A percentile compares a stretch with the other conserved stretches of the same genome.
Evolutionary conservation across 331 rosid genomes (phyloP).

Genomic region (Phaseolus coccineus): DNA sequence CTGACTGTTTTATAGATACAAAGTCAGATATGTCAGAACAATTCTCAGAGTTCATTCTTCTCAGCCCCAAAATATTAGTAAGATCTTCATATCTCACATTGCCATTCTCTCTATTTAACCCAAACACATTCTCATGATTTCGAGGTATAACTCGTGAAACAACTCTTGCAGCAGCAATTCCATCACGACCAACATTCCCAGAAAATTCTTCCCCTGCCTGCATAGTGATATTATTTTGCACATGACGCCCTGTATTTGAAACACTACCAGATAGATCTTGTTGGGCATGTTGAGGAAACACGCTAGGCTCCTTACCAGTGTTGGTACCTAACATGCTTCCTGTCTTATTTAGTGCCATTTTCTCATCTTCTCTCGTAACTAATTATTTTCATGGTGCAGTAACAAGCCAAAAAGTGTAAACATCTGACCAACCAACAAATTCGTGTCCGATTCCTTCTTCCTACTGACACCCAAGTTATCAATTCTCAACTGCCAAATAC

Average conservation of each 20-base stretch:
- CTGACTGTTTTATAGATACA: constrained; percentile 49
- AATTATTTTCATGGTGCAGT: constrained; percentile 41
- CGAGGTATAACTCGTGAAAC: constrained; percentile 38
- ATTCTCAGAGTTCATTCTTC: constrained; percentile 64
- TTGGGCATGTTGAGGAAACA: constrained; percentile 51
- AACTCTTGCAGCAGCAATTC: constrained; percentile 46
- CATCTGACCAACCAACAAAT: constrained; percentile 27
- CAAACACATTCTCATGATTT: constrained; percentile 47
- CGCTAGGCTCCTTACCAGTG: constrained; percentile 45
- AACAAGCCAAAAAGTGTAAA: constrained; percentile 23
- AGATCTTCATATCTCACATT: constrained; percentile 61
- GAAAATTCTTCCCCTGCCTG: constrained; percentile 55
- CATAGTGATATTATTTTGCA: constrained; percentile 45
- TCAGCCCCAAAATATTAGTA: constrained; percentile 62
- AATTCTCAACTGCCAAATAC: constrained; percentile 9
- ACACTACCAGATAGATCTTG: constrained; percentile 42
- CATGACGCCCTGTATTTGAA: constrained; percentile 48
- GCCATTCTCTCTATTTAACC: constrained; percentile 46
- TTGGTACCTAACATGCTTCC: constrained; percentile 52
- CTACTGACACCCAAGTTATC: constrained; percentile 27
- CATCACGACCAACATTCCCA: constrained; percentile 54
- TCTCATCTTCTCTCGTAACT: constrained; percentile 40
- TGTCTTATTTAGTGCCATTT: constrained; percentile 57
- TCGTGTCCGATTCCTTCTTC: constrained; percentile 40
- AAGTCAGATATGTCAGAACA: constrained; percentile 56